Evolutionary conservation across 495 filamentous ascomycete species (phyloP), one percentile per base, ranked within the genome.

Genomic region (Aspergillus haitiensis): DNA sequence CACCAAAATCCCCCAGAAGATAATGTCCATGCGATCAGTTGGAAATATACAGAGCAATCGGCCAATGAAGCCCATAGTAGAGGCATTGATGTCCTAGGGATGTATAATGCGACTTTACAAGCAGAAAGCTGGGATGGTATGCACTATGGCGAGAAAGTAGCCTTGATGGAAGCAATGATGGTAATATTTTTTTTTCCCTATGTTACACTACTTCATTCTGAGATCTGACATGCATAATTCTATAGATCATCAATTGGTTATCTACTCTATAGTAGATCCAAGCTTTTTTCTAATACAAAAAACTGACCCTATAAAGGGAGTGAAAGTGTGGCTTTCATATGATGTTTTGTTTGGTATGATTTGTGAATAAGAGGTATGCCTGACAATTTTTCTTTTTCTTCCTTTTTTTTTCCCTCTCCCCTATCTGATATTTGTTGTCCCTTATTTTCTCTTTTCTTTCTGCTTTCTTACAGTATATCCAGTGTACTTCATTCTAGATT

Each of bases 131-230:
- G 64, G 65, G 76, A 79, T 69, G 78, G 78, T 7, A 67, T 64
- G 39, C 55, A 63, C 50, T 80, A 79, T 59, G 77, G 76, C n/a
- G 72, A 75, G 53, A 71, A 67, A 59, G 76, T 81, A 8, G 69
- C 69, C 13, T 61, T 81, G 55, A 72, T 79, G 40, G 73, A 81
- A 65, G 78, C 78, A 37, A 81, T 82, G 79, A 81, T 79, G 76
- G 74, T 82, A 66, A 66, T 65, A 4, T 1, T 1, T 27, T 27
- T 27, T 27, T 27, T 53, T 55, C 32, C 46, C 10, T 16, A 42
- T 27, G 50, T 59, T 55, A 37, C 39, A 60, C 50, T 11, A 40
- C 53, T 56, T 42, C 12, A 53, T 56, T 15, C 34, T 27, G 15
- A 32, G 40, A 51, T 40, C 50, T 62, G 18, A 62, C 55, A 8